These are phyloP conservation scores for Cytospora piceae DNA, from an alignment of 2,329 filamentous ascomycete genomes.

Conservation along the genomic window DNA sequence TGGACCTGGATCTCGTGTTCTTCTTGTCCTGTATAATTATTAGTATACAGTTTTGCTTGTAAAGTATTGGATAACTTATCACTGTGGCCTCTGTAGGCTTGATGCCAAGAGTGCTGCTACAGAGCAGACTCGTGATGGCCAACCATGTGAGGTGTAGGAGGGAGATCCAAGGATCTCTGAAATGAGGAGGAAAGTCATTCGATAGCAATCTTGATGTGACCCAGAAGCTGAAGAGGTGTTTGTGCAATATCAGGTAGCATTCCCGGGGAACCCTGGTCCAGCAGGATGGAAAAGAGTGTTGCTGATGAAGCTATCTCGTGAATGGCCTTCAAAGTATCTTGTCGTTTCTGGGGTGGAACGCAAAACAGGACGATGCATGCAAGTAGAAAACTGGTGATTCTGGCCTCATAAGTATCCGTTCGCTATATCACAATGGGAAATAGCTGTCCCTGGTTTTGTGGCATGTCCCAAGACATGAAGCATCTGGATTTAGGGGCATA, in stretches of 20 bases:
- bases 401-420: neutral
- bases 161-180: neutral
- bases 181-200: neutral
- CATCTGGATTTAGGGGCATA: no score
- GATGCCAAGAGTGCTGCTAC: neutral
- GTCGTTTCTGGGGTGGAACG: no score
- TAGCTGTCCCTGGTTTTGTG: neutral
- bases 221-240: neutral
- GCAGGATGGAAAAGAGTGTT: neutral
- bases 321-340: neutral
- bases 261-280: neutral
- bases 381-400: no score
- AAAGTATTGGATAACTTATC: neutral
- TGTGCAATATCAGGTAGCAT: neutral
- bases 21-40: neutral
- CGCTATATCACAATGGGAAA: neutral
- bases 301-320: neutral
- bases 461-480: neutral
- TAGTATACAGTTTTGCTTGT: neutral
- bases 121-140: slow-evolving; percentile 2
- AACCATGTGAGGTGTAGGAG: slow-evolving; percentile 6
- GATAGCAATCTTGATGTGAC: neutral
- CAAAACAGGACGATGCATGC: no score
- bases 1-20: no score
- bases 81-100: neutral